Conservation (phyloP, 495 filamentous ascomycete genomes). For the Ramalina intermedia region DNA sequence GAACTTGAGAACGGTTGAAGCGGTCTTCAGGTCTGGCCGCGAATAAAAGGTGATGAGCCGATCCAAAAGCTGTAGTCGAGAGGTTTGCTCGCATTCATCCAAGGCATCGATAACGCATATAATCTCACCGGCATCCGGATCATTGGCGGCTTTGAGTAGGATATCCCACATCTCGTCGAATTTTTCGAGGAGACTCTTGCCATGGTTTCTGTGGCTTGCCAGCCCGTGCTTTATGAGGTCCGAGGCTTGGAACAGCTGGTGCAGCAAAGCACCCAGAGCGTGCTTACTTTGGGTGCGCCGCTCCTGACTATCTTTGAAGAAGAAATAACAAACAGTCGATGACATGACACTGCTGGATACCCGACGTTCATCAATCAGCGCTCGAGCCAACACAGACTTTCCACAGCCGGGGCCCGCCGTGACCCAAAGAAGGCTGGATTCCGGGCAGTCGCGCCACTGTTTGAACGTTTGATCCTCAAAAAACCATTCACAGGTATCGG, state of each 20-base stretch:
- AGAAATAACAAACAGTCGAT: constrained; percentile 28
- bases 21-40: background rate
- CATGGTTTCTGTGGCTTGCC: constrained; percentile 17
- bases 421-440: constrained; percentile 27
- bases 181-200: constrained; percentile 19
- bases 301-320: constrained; percentile 29
- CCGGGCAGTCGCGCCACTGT: constrained; percentile 16
- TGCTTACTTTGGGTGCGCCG: constrained; percentile 19
- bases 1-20: constrained; percentile 21
- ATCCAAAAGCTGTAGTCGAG: constrained; percentile 14
- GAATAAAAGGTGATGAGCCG: constrained; percentile 17
- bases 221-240: constrained; percentile 19
- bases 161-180: constrained; percentile 30
- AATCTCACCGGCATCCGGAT: constrained; percentile 28
- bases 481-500: constrained; percentile 26
- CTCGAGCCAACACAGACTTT: constrained; percentile 29
- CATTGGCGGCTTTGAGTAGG: constrained; percentile 18
- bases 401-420: constrained; percentile 33
- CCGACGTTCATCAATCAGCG: constrained; percentile 22
- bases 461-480: constrained; percentile 20
- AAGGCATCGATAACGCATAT: constrained; percentile 32
- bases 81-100: constrained; percentile 24
- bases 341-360: constrained; percentile 18
- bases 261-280: constrained; percentile 27
- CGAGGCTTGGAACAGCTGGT: constrained; percentile 26